Evolutionary conservation across 2,329 filamentous ascomycete species (phyloP).

Genomic region (Alternaria consortialis): DNA sequence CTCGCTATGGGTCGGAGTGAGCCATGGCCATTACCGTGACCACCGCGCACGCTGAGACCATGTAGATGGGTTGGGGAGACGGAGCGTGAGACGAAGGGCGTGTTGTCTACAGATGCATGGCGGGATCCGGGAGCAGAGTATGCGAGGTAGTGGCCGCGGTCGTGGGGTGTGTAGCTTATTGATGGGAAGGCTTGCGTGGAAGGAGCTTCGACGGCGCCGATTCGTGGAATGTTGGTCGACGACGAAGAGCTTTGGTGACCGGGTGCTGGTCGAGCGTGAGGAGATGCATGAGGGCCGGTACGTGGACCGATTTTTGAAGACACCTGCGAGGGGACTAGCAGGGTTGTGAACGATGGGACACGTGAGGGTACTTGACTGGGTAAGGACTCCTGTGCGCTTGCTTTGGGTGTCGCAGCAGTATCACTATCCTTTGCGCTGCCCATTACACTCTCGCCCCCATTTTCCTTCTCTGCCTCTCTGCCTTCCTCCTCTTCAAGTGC

Average conservation of each 20-base stretch:
- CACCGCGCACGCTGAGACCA: neutral
- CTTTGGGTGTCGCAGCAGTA: neutral
- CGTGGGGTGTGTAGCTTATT: constrained; percentile 30
- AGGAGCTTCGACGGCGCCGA: constrained; percentile 5
- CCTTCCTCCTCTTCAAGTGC: neutral
- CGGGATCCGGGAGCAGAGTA: constrained; percentile 38
- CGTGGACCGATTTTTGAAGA: neutral
- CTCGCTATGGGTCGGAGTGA: constrained; percentile 20
- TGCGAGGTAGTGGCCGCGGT: constrained; percentile 32
- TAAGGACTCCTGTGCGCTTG: neutral
- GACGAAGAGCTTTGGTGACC: neutral
- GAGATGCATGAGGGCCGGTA: neutral
- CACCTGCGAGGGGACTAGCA: constrained; percentile 1
- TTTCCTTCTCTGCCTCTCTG: neutral
- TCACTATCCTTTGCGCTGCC: neutral
- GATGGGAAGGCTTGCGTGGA: neutral
- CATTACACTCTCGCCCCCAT: neutral
- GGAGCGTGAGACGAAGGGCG: constrained; percentile 11
- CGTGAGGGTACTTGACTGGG: neutral
- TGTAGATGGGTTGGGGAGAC: constrained; percentile 3
- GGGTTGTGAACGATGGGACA: neutral
- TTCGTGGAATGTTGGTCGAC: neutral
- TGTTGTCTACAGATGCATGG: constrained; percentile 20
- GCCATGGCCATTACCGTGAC: neutral
- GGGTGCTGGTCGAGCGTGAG: neutral